A percentile compares a stretch with the other conserved stretches of the same genome.
These are phyloP conservation scores for Blastomyces parvus DNA, from an alignment of 2,329 filamentous ascomycete genomes.

Conservation along the genomic window DNA sequence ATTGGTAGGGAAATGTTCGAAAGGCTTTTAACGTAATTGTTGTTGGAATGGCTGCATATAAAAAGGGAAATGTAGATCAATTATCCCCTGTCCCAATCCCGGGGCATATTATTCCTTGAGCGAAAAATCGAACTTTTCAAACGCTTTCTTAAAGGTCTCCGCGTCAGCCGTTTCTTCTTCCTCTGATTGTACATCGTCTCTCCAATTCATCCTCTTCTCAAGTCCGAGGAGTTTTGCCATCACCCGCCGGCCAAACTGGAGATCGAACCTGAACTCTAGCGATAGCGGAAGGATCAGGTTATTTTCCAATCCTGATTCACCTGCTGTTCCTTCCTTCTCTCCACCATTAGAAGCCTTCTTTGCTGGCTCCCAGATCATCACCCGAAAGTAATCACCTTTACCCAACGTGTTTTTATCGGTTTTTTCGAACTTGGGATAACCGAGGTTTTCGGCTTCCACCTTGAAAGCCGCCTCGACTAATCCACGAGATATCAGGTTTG, in stretches of 20 bases:
- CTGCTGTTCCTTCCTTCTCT: slow-evolving; percentile 7
- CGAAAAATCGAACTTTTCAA: slow-evolving; percentile 81
- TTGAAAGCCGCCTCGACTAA: slow-evolving; percentile 82
- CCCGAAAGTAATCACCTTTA: slow-evolving; percentile 60
- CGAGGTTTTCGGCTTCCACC: slow-evolving; percentile 70
- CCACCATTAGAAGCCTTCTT: slow-evolving; percentile 22
- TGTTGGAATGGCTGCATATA: background rate
- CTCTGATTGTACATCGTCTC: slow-evolving; percentile 66
- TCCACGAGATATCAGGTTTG: slow-evolving; percentile 57
- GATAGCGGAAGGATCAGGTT: slow-evolving; percentile 66
- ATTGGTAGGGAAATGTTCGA: background rate
- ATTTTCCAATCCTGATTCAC: slow-evolving; percentile 47
- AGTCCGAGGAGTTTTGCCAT: slow-evolving; percentile 78
- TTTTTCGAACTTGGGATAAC: slow-evolving; percentile 46
- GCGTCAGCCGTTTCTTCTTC: slow-evolving; percentile 73
- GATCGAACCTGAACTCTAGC: slow-evolving; percentile 65
- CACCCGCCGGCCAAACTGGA: slow-evolving; percentile 82
- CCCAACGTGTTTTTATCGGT: slow-evolving; percentile 34
- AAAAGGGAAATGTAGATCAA: background rate
- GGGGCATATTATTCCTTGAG: slow-evolving; percentile 24
- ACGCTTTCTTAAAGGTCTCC: slow-evolving; percentile 67
- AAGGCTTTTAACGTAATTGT: background rate
- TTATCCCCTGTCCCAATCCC: background rate
- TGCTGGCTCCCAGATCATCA: slow-evolving; percentile 63
- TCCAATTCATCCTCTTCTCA: slow-evolving; percentile 73